Conservation (phyloP, 495 filamentous ascomycete genomes). For the Trichoderma asperelloides region DNA sequence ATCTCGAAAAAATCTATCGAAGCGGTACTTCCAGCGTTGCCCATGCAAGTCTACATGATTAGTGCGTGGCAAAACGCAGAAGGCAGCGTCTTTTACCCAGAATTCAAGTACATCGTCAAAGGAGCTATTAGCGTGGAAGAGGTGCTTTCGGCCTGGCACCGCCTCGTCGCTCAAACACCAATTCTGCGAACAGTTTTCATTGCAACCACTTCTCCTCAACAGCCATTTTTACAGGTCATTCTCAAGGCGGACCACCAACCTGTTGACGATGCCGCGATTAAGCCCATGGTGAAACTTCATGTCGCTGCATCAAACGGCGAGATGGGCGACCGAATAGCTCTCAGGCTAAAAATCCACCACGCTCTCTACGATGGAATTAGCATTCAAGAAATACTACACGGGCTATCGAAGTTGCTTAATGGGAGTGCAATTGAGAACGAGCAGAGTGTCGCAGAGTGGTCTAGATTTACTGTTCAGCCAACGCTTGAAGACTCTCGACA, state of each 20-base stretch:
- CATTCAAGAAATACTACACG: conserved; percentile 41
- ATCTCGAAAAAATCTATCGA: conserved; percentile 40
- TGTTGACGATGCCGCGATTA: not conserved
- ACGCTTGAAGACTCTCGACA: not conserved
- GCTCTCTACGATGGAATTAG: conserved; percentile 73
- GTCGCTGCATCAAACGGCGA: not conserved
- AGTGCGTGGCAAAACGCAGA: conserved; percentile 55
- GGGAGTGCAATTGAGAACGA: not conserved
- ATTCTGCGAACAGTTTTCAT: conserved; percentile 58
- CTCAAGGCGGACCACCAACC: conserved; percentile 16
- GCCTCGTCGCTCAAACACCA: conserved; percentile 40
- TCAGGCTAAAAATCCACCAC: conserved; percentile 55
- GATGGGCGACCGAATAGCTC: conserved; percentile 10
- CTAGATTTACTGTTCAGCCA: not conserved
- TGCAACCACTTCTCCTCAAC: conserved; percentile 28
- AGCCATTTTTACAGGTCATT: conserved; percentile 47
- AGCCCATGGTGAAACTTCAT: conserved; percentile 11
- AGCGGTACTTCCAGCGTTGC: conserved; percentile 49
- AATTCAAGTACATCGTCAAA: conserved; percentile 44
- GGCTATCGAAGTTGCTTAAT: conserved; percentile 13
- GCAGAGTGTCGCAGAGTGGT: not conserved
- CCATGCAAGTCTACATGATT: conserved; percentile 66
- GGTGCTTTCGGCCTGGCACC: conserved; percentile 46
- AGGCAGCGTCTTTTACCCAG: conserved; percentile 52
- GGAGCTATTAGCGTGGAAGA: conserved; percentile 25